Evolutionary conservation across 1,139 yeast species (phyloP).

Genomic region (Blastobotrys serpentis): DNA sequence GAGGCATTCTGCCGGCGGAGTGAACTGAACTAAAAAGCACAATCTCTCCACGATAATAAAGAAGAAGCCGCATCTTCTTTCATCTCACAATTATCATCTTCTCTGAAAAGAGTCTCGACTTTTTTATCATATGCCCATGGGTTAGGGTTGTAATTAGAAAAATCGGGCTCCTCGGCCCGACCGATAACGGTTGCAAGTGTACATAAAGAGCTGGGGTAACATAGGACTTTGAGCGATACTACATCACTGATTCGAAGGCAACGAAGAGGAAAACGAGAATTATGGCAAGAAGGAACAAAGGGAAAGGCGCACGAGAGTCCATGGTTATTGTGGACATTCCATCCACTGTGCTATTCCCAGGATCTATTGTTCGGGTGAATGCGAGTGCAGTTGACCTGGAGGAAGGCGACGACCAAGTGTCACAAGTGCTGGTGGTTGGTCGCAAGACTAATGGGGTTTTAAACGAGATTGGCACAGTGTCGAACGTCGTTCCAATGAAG

Average conservation of each 20-base stretch:
- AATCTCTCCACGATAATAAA: too few species aligned
- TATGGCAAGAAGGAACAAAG: slow-evolving; percentile 1
- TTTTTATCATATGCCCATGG: slow-evolving; percentile 2
- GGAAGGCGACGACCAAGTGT: slow-evolving; percentile 4
- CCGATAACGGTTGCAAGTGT: neutral
- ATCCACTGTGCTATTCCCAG: slow-evolving; percentile 27
- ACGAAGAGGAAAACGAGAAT: neutral
- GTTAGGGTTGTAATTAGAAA: neutral
- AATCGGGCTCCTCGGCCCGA: neutral
- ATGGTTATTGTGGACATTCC: slow-evolving; percentile 12
- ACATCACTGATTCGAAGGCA: neutral
- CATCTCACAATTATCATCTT: too few species aligned
- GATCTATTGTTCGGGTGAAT: slow-evolving; percentile 25
- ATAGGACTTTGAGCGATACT: neutral
- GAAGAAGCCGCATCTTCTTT: neutral
- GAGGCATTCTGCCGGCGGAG: too few species aligned
- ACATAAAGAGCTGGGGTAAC: neutral
- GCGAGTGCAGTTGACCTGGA: slow-evolving; percentile 6
- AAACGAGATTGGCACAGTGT: slow-evolving; percentile 11
- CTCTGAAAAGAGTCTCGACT: too few species aligned
- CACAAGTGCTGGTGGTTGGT: slow-evolving; percentile 16
- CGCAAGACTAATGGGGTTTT: slow-evolving; percentile 6
- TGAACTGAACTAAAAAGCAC: too few species aligned
- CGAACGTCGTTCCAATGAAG: slow-evolving; percentile 9
- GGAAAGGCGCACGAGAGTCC: slow-evolving; percentile 2